These are phyloP conservation scores for Royoungia palumana DNA, from an alignment of 768 basidiomycete genomes.

Conservation along the genomic window DNA sequence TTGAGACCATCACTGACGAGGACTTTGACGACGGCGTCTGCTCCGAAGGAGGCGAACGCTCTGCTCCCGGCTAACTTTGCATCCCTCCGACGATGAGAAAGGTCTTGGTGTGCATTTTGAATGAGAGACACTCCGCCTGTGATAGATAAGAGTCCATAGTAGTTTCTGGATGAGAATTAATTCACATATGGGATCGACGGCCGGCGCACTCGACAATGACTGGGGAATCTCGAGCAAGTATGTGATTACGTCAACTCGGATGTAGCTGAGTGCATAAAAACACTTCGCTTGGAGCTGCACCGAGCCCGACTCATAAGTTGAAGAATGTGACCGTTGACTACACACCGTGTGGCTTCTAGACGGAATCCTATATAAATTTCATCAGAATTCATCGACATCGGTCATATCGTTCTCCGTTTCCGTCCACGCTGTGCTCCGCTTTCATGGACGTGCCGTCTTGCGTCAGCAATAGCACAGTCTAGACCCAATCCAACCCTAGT, in stretches of 20 bases:
- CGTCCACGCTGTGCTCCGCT: too few species aligned
- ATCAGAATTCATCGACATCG: too few species aligned
- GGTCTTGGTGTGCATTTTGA: slow-evolving; percentile 50
- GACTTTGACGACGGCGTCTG: slow-evolving; percentile 67
- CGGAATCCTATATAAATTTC: too few species aligned
- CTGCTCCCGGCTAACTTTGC: slow-evolving; percentile 81
- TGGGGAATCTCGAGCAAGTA: slow-evolving; percentile 11
- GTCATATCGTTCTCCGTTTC: too few species aligned
- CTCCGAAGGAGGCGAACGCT: slow-evolving; percentile 78
- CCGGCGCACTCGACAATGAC: too few species aligned
- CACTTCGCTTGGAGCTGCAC: slow-evolving; percentile 4
- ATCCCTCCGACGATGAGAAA: slow-evolving; percentile 79
- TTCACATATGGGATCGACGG: background rate
- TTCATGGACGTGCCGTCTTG: too few species aligned
- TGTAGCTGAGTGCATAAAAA: too few species aligned
- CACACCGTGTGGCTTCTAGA: too few species aligned
- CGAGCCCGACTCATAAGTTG: too few species aligned
- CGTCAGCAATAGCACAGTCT: too few species aligned
- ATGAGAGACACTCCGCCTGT: slow-evolving; percentile 74
- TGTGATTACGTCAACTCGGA: slow-evolving; percentile 14
- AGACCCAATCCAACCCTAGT: too few species aligned
- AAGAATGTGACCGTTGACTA: too few species aligned
- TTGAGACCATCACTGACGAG: slow-evolving; percentile 47
- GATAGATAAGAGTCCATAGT: slow-evolving; percentile 34
- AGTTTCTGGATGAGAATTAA: background rate